phyloP scores from a whole-genome alignment of 169 alveolate genomes.

The Ichthyophthirius multifiliis region DNA sequence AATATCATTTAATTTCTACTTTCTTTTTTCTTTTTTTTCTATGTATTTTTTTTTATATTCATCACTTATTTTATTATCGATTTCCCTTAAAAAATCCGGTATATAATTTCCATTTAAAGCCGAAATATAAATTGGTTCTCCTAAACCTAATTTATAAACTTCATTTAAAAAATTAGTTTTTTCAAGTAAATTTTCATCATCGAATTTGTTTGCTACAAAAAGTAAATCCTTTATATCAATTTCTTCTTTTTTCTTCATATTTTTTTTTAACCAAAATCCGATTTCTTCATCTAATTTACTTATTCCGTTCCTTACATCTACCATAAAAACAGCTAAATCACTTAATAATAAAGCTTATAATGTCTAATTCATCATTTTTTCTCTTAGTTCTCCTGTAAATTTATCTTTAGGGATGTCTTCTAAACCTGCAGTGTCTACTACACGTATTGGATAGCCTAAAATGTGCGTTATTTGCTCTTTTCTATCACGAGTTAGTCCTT shows the following conservation, averaged over 20 bases:
- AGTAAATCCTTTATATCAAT: neutral
- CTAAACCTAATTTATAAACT: slow-evolving; percentile 51
- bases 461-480: slow-evolving; percentile 46
- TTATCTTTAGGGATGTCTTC: slow-evolving; percentile 36
- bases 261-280: slow-evolving; percentile 42
- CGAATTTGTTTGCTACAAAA: slow-evolving; percentile 58
- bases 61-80: slow-evolving; percentile 51
- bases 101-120: slow-evolving; percentile 74
- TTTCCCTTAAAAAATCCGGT: slow-evolving; percentile 43
- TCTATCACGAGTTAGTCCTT: slow-evolving; percentile 70
- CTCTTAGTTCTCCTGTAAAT: slow-evolving; percentile 7
- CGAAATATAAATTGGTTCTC: slow-evolving; percentile 69
- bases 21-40: slow-evolving; percentile 43
- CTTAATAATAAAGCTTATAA: slow-evolving; percentile 63
- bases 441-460: slow-evolving; percentile 27
- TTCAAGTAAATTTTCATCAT: slow-evolving; percentile 33
- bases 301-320: slow-evolving; percentile 80
- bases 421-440: slow-evolving; percentile 79
- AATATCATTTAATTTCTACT: slow-evolving; percentile 37
- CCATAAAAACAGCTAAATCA: slow-evolving; percentile 67
- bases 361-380: slow-evolving; percentile 69
- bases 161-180: slow-evolving; percentile 49
- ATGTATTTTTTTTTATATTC: slow-evolving; percentile 8
- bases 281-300: slow-evolving; percentile 66
- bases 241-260: neutral